These are phyloP conservation scores for Davidsoniella virescens DNA, from an alignment of 2,329 filamentous ascomycete genomes.

Conservation along the genomic window DNA sequence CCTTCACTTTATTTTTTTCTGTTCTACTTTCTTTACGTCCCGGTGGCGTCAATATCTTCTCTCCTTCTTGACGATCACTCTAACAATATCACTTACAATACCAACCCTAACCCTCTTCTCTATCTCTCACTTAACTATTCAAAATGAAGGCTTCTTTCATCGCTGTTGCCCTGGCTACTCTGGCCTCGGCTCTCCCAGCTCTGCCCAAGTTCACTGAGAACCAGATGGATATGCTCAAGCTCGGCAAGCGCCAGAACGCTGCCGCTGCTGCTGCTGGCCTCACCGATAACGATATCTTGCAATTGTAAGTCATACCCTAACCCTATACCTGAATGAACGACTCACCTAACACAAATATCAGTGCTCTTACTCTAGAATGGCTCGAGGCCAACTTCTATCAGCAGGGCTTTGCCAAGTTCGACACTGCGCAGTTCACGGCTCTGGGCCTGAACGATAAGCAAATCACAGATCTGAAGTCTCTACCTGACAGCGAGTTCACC, in stretches of 20 bases:
- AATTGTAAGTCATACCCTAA: constrained; percentile 31
- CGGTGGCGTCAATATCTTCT: constrained; percentile 5
- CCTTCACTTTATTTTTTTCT: constrained; percentile 12
- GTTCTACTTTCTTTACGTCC: constrained; percentile 21
- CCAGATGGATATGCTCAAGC: constrained; percentile 30
- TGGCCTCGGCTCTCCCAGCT: constrained; percentile 31
- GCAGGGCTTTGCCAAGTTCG: constrained; percentile 52
- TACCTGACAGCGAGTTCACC: constrained; percentile 44
- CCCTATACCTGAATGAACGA: neutral
- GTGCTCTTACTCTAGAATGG: constrained; percentile 57
- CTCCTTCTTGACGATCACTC: neutral
- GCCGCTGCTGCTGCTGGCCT: constrained; percentile 31
- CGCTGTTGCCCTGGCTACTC: constrained; percentile 29
- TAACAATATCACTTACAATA: no score
- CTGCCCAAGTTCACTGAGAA: constrained; percentile 26
- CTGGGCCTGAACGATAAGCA: constrained; percentile 20
- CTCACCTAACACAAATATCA: neutral
- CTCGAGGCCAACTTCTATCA: constrained; percentile 60
- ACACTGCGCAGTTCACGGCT: constrained; percentile 46
- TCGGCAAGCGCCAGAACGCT: constrained; percentile 34
- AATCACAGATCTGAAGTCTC: constrained; percentile 36
- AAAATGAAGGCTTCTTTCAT: constrained; percentile 26
- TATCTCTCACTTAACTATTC: constrained; percentile 7
- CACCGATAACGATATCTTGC: constrained; percentile 37
- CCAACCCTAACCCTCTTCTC: neutral